Evolutionary conservation across 1,284 basidiomycete genomes (phyloP), one percentile per base, ranked within the genome.

Genomic region (Nidula niveotomentosa): DNA sequence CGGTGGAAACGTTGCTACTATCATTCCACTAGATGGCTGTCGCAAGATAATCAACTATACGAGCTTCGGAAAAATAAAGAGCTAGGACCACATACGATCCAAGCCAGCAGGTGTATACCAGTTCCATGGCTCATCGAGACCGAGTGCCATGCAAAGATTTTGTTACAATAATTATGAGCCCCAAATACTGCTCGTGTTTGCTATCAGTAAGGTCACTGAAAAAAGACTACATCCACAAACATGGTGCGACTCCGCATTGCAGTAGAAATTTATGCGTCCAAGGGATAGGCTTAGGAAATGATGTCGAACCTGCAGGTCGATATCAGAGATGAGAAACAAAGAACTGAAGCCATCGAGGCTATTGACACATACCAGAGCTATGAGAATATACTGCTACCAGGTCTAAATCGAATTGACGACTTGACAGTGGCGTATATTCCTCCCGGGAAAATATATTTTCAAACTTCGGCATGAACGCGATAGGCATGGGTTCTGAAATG

Each of bases 271-370:
- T 34, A 37, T 60, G 53, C 15, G 37, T 59, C 59, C 61, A 62
- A 7, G 50, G 37, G 12, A 62, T 57, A 7, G 58, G 55, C 50
- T 62, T 62, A 0, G 61, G 61, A 34, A 61, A 56, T n/a, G 57
- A 48, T 5, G 60, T 59, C 18, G 60, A 62, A 5, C 60, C 60
- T 60, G 3, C 45, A 47, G 2, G 8, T 41, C 13, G 15, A 43
- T 56, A 23, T 33, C 53, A 41, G 15, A 58, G 10, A 44, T 54
- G 49, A 13, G 48, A 23, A n/a, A 43, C 50, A 6, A 30, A 30
- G 30, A 5, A 2, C 4, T 30, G 4, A 30, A 30, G 4, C 30
- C 13, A 13, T 3, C 48, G 33, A 13, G 6, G 36, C 10, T 3
- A 33, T 13, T 33, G n/a, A 10, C 13, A 9, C 13, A 13, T 49